These are phyloP conservation scores for Chloromonas sp. DNA, from an alignment of 163 green algal species.

Conservation along the genomic window DNA sequence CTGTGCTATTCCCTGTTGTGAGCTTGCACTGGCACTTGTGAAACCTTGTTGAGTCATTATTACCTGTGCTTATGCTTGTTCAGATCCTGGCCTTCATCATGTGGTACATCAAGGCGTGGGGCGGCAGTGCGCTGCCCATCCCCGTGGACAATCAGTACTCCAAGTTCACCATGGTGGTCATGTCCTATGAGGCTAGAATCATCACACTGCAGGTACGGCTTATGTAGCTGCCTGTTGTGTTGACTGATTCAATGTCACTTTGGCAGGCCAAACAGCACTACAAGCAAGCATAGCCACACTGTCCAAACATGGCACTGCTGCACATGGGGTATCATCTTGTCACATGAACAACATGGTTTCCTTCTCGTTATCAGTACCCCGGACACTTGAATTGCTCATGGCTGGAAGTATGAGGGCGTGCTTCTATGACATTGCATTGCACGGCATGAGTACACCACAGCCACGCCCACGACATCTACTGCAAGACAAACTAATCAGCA, in stretches of 20 bases:
- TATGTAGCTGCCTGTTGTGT: too few relatives aligned
- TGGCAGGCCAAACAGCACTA: too few relatives aligned
- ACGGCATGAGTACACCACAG: too few relatives aligned
- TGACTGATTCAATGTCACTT: too few relatives aligned
- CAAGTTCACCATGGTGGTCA: constrained; percentile 37
- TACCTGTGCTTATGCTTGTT: background rate
- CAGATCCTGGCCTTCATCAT: constrained; percentile 1
- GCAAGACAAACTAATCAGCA: background rate
- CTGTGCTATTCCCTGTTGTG: background rate
- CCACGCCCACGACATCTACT: too few relatives aligned
- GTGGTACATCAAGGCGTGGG: background rate
- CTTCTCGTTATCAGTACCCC: too few relatives aligned
- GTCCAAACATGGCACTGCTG: too few relatives aligned
- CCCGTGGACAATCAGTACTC: constrained; percentile 22
- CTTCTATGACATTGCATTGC: too few relatives aligned
- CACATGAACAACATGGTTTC: too few relatives aligned
- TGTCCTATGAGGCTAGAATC: constrained; percentile 32
- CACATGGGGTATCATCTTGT: background rate
- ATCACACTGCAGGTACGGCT: constrained; percentile 18
- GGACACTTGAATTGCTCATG: too few relatives aligned
- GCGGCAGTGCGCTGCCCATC: background rate
- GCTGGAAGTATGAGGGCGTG: too few relatives aligned
- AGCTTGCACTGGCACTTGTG: background rate
- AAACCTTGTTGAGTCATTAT: background rate
- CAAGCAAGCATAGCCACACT: too few relatives aligned